Percentiles rank a stretch among this genome's conserved stretches.
phyloP scores from a whole-genome alignment of 768 basidiomycete species.

The Sistotremastrum suecicum region DNA sequence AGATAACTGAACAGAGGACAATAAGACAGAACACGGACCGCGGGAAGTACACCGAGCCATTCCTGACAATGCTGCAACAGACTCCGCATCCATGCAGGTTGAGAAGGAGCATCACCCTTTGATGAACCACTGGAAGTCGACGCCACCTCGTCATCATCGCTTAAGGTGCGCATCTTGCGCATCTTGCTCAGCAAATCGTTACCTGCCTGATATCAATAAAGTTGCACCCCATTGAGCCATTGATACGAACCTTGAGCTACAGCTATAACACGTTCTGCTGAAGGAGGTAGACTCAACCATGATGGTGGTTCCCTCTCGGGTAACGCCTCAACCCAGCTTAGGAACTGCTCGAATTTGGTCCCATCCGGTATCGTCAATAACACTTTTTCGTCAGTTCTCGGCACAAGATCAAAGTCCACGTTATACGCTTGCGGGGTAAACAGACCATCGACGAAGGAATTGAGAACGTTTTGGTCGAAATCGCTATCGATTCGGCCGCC shows the following conservation, averaged over 20 bases:
- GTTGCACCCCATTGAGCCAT: slow-evolving; percentile 1
- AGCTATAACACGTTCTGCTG: slow-evolving; percentile 87
- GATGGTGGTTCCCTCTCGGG: slow-evolving; percentile 91
- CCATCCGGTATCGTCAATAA: slow-evolving; percentile 74
- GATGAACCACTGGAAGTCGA: slow-evolving; percentile 35
- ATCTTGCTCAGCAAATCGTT: slow-evolving; percentile 74
- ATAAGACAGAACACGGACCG: slow-evolving; percentile 29
- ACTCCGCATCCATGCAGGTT: slow-evolving; percentile 91
- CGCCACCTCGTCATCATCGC: slow-evolving; percentile 71
- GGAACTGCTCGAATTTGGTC: slow-evolving; percentile 82
- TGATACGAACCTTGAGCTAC: slow-evolving; percentile 61
- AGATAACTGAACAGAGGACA: background rate
- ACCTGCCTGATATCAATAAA: slow-evolving; percentile 28
- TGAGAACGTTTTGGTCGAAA: slow-evolving; percentile 85
- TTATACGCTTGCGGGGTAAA: slow-evolving; percentile 87
- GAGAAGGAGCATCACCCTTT: slow-evolving; percentile 53
- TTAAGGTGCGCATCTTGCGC: slow-evolving; percentile 82
- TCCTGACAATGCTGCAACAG: slow-evolving; percentile 70
- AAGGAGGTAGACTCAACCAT: slow-evolving; percentile 87
- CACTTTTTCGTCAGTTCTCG: slow-evolving; percentile 39
- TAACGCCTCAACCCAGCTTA: slow-evolving; percentile 76
- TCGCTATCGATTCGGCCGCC: slow-evolving; percentile 90
- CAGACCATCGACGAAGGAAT: slow-evolving; percentile 82
- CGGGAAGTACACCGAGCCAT: slow-evolving; percentile 68
- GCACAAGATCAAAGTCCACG: slow-evolving; percentile 82